These are phyloP conservation scores for Colletotrichum navitas DNA, from an alignment of 2,329 filamentous ascomycete genomes.

Conservation along the genomic window DNA sequence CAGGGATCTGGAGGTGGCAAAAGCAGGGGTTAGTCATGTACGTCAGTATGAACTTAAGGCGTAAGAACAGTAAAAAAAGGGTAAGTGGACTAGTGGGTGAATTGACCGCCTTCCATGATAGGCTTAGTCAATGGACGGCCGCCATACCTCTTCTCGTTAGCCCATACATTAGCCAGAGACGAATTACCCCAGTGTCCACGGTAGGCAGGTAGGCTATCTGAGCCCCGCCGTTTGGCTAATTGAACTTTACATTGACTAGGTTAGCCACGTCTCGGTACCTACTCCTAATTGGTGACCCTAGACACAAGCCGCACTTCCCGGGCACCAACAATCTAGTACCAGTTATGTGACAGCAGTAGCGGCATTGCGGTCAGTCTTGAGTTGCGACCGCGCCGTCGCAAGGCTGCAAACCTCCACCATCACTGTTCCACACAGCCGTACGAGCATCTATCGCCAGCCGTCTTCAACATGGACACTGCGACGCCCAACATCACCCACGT, in stretches of 20 bases:
- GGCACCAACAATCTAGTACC: not conserved
- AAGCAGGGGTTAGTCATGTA: too few relatives aligned
- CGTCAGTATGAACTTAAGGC: too few relatives aligned
- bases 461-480: conserved; percentile 17
- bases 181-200: too few relatives aligned
- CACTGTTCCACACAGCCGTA: not conserved
- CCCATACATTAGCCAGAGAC: too few relatives aligned
- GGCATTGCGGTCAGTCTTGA: not conserved
- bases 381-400: not conserved
- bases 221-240: not conserved
- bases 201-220: not conserved
- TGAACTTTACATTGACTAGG: not conserved
- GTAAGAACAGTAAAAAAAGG: too few relatives aligned
- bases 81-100: too few relatives aligned
- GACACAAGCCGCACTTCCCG: not conserved
- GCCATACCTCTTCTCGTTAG: too few relatives aligned
- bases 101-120: too few relatives aligned
- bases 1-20: too few relatives aligned
- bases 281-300: not conserved
- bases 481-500: conserved; percentile 16
- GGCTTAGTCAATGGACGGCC: too few relatives aligned
- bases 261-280: not conserved
- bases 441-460: not conserved
- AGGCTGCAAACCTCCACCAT: not conserved
- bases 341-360: not conserved